phyloP scores from a whole-genome alignment of 257 asterid genomes.

The Solanum bulbocastanum region DNA sequence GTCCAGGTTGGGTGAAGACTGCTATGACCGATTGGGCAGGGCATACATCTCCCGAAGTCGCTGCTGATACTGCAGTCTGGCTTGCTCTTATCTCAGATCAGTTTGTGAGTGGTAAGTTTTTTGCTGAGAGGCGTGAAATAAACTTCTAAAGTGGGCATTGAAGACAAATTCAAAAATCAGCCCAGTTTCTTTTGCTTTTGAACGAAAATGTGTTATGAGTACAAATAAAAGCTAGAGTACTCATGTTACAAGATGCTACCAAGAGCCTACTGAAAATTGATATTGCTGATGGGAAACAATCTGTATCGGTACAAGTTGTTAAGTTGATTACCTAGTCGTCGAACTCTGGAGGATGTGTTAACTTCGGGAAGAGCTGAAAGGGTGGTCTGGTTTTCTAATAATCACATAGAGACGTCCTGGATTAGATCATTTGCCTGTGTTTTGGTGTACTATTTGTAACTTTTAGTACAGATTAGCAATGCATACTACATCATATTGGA shows the following conservation, averaged over 20 bases:
- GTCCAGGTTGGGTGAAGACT: slow-evolving; percentile 97
- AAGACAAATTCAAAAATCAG: not conserved
- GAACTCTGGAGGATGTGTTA: not conserved
- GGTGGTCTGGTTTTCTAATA: not conserved
- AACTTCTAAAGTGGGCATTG: slow-evolving; percentile 27
- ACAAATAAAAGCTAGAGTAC: not conserved
- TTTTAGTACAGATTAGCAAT: not conserved
- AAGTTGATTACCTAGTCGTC: not conserved
- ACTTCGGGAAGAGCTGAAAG: not conserved
- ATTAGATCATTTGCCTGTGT: not conserved
- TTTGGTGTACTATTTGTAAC: not conserved
- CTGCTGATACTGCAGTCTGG: slow-evolving; percentile 96
- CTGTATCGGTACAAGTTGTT: not conserved
- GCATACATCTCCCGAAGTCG: slow-evolving; percentile 69
- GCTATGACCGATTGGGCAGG: slow-evolving; percentile 97
- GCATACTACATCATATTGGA: not conserved
- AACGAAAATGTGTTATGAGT: not conserved
- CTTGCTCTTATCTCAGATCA: slow-evolving; percentile 63
- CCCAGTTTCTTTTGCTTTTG: not conserved
- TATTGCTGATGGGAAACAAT: not conserved
- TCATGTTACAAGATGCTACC: not conserved
- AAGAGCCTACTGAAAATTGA: not conserved
- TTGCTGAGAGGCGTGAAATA: slow-evolving; percentile 85
- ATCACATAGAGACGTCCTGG: not conserved
- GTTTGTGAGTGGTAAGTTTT: slow-evolving; percentile 54